Conservation (phyloP, 2,329 filamentous ascomycete species). For the Alternaria conjuncta region DNA sequence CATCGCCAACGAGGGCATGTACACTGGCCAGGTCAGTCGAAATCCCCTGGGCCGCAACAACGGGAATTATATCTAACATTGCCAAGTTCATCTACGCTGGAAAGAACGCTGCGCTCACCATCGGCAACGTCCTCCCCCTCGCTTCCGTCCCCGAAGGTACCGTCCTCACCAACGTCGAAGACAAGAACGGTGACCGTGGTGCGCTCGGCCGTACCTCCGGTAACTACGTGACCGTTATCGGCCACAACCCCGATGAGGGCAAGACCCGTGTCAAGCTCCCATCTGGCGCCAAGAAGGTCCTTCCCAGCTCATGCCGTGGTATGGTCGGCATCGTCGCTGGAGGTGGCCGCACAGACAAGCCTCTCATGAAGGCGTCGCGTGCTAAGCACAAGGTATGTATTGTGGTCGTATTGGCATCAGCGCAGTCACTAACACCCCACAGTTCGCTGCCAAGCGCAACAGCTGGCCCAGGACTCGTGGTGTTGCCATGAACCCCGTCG, state of each 20-base stretch:
- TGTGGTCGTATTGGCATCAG: not conserved
- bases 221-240: constrained; percentile 87
- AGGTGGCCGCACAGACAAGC: constrained; percentile 99
- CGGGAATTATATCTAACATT: constrained; percentile 24
- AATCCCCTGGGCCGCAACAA: not conserved
- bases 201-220: constrained; percentile 95
- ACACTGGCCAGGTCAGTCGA: constrained; percentile 80
- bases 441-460: constrained; percentile 99
- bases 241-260: constrained; percentile 70
- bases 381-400: constrained; percentile 84
- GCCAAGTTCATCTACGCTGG: constrained; percentile 92
- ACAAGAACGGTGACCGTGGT: constrained; percentile 97
- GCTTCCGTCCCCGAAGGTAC: constrained; percentile 97
- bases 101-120: constrained; percentile 95
- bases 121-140: constrained; percentile 97
- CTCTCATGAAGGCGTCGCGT: constrained; percentile 97
- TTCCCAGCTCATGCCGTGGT: constrained; percentile 88
- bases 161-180: constrained; percentile 98
- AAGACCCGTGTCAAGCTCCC: constrained; percentile 99
- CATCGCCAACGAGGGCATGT: constrained; percentile 99
- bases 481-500: constrained; percentile 99
- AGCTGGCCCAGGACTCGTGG: constrained; percentile 99
- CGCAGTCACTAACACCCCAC: constrained; percentile 10
- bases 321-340: constrained; percentile 99
- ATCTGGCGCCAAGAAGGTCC: constrained; percentile 98